A percentile compares a stretch with the other conserved stretches of the same genome.
phyloP scores from a whole-genome alignment of 192 early-diverging fungal species.

The Chytriomyces sp. region DNA sequence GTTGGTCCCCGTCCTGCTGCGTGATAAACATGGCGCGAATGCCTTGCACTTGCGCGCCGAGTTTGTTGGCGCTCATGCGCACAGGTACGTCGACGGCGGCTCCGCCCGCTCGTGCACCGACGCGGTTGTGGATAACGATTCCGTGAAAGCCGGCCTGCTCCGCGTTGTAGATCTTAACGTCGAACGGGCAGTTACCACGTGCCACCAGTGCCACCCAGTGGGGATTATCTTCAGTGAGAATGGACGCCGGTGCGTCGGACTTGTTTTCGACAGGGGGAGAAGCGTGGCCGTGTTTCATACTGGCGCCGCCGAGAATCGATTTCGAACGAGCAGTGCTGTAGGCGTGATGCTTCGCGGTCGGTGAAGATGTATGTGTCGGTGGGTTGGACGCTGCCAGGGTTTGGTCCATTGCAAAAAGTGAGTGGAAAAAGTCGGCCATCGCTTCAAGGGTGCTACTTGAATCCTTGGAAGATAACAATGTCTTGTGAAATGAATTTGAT shows the following conservation, averaged over 20 bases:
- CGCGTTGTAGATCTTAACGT: slow-evolving; percentile 42
- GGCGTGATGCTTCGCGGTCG: background rate
- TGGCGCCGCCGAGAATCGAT: background rate
- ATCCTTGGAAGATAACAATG: background rate
- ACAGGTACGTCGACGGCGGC: slow-evolving; percentile 31
- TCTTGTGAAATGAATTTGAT: too few relatives aligned
- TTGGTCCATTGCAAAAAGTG: background rate
- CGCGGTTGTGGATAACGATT: slow-evolving; percentile 41
- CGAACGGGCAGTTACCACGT: slow-evolving; percentile 50
- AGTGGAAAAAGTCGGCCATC: background rate
- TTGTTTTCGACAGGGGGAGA: background rate
- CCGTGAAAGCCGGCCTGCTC: slow-evolving; percentile 48
- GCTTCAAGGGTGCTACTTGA: background rate
- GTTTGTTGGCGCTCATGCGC: slow-evolving; percentile 33
- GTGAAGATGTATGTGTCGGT: background rate
- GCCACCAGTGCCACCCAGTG: slow-evolving; percentile 33
- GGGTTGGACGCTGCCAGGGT: background rate
- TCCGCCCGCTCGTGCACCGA: background rate
- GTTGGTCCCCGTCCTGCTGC: slow-evolving; percentile 13
- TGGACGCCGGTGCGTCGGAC: background rate
- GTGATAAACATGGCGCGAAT: slow-evolving; percentile 43
- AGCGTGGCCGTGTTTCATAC: background rate
- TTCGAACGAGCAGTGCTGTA: background rate
- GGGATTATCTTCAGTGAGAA: background rate
- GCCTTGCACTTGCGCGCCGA: background rate